phyloP scores from a whole-genome alignment of 108 stramenopile species.

The Tribonema minus region DNA sequence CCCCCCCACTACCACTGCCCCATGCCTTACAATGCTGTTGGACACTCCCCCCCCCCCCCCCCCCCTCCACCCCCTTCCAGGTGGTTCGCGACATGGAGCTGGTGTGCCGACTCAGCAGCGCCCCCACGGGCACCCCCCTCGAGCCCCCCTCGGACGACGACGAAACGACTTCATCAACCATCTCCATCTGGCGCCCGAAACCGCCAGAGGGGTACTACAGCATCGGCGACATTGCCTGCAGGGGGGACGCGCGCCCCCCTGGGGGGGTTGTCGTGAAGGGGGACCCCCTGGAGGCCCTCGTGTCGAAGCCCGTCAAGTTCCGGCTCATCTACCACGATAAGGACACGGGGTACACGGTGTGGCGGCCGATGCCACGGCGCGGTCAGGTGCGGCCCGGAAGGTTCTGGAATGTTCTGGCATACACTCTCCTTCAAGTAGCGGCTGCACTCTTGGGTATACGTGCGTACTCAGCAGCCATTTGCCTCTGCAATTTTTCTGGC shows the following conservation, averaged over 20 bases:
- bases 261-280: slow-evolving; percentile 26
- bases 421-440: too few relatives aligned
- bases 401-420: too few relatives aligned
- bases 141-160: too few relatives aligned
- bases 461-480: too few relatives aligned
- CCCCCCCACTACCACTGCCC: too few relatives aligned
- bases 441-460: too few relatives aligned
- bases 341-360: slow-evolving; percentile 16
- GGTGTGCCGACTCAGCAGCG: slow-evolving; percentile 29
- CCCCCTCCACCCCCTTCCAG: too few relatives aligned
- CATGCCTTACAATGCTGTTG: too few relatives aligned
- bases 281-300: slow-evolving; percentile 8
- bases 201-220: slow-evolving; percentile 45
- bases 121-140: too few relatives aligned
- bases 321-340: slow-evolving; percentile 32
- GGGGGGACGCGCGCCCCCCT: slow-evolving; percentile 4
- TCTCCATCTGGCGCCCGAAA: slow-evolving; percentile 45
- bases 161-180: too few relatives aligned
- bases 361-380: slow-evolving; percentile 19
- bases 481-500: too few relatives aligned
- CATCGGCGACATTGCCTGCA: slow-evolving; percentile 43
- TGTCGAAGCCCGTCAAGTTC: slow-evolving; percentile 37
- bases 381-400: slow-evolving; percentile 32
- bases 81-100: slow-evolving; percentile 35
- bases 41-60: too few relatives aligned